Evolutionary conservation across 257 asterid genomes (phyloP).

Genomic region (Solanum arcanum): DNA sequence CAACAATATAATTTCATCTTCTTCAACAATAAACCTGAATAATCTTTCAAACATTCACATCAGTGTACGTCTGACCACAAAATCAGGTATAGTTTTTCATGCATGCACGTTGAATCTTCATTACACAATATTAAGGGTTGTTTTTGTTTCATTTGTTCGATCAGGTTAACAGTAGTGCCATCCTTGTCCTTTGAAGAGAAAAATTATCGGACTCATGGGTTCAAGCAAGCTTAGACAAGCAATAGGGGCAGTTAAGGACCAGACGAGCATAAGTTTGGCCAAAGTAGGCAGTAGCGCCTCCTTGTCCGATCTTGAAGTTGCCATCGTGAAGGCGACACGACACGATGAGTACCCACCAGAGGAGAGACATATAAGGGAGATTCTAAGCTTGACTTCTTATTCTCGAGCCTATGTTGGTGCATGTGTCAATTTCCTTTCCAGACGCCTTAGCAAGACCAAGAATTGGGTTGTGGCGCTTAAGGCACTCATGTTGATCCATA

Average conservation of each 20-base stretch:
- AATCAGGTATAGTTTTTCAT: neutral
- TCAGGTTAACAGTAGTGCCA: neutral
- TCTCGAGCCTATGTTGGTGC: slow-evolving; percentile 58
- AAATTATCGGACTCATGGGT: slow-evolving; percentile 31
- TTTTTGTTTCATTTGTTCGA: neutral
- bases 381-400: slow-evolving; percentile 60
- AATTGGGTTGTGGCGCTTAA: slow-evolving; percentile 92
- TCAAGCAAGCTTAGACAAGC: slow-evolving; percentile 84
- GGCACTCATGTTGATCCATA: slow-evolving; percentile 69
- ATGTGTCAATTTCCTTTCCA: slow-evolving; percentile 55
- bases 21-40: too few relatives aligned
- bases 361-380: slow-evolving; percentile 68
- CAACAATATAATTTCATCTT: neutral
- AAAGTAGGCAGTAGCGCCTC: slow-evolving; percentile 65
- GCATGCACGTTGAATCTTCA: neutral
- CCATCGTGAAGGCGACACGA: slow-evolving; percentile 89
- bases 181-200: neutral
- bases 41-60: neutral
- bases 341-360: slow-evolving; percentile 96
- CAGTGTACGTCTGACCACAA: neutral
- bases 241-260: slow-evolving; percentile 89
- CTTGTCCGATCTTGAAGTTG: slow-evolving; percentile 78
- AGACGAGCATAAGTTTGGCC: slow-evolving; percentile 86
- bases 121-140: neutral
- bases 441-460: slow-evolving; percentile 77